phyloP scores from a whole-genome alignment of 768 basidiomycete species.

The Myochromella boudieri region DNA sequence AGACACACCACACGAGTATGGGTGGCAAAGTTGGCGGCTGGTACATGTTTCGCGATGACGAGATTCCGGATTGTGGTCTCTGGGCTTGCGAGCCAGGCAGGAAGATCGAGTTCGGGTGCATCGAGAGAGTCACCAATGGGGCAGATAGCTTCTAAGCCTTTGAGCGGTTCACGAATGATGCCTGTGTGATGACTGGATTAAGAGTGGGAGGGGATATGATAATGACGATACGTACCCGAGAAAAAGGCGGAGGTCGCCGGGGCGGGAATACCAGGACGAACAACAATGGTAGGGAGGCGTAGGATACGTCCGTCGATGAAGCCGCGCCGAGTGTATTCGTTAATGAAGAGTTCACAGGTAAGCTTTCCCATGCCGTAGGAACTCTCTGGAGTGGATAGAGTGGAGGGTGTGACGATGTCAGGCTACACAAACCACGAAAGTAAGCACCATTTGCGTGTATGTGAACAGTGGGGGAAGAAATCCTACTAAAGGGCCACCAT shows the following conservation, averaged over 20 bases:
- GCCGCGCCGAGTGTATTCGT: constrained; percentile 59
- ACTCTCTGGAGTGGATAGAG: constrained; percentile 53
- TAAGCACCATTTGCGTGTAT: background rate
- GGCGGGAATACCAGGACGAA: constrained; percentile 54
- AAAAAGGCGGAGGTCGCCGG: constrained; percentile 58
- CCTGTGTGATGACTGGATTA: constrained; percentile 21
- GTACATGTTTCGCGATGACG: constrained; percentile 45
- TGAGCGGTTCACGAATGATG: constrained; percentile 58
- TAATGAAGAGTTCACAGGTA: constrained; percentile 53
- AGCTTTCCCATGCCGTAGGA: constrained; percentile 61
- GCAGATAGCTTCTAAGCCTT: constrained; percentile 47
- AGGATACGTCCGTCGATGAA: constrained; percentile 60
- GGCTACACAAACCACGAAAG: constrained; percentile 26
- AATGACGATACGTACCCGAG: constrained; percentile 36
- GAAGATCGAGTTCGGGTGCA: constrained; percentile 45
- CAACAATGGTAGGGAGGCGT: constrained; percentile 59
- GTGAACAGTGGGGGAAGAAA: background rate
- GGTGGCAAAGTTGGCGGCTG: constrained; percentile 35
- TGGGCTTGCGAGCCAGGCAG: constrained; percentile 51
- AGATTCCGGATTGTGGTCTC: constrained; percentile 55
- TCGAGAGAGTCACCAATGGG: constrained; percentile 48
- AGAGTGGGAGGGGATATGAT: background rate
- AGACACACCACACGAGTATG: constrained; percentile 57
- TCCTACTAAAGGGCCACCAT: constrained; percentile 50
- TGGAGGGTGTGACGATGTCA: constrained; percentile 43